Percentiles rank a stretch among this genome's conserved stretches.
Evolutionary conservation across 805 yeast species (phyloP).

Genomic region (Candida piceae): DNA sequence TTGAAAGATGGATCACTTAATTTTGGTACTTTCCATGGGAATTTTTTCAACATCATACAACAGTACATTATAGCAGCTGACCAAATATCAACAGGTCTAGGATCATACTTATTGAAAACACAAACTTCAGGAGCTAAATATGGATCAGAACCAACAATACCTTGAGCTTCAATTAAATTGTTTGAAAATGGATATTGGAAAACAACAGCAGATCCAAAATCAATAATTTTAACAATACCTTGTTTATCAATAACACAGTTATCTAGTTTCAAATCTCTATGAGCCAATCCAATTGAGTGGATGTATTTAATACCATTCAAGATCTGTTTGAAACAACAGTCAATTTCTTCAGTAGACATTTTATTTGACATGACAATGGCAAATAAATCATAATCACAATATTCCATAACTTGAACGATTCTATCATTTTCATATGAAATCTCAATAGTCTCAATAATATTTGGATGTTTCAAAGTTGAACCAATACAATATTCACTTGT

Average conservation of each 20-base stretch:
- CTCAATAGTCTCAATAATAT: constrained; percentile 86
- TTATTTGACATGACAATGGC: constrained; percentile 93
- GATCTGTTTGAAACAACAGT: constrained; percentile 87
- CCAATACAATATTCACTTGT: constrained; percentile 95
- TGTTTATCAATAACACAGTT: constrained; percentile 81
- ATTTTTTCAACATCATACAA: constrained; percentile 86
- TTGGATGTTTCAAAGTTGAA: constrained; percentile 81
- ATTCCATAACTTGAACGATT: constrained; percentile 89
- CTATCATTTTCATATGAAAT: constrained; percentile 85
- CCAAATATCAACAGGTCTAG: constrained; percentile 94
- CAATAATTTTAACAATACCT: constrained; percentile 87
- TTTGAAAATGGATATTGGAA: constrained; percentile 81
- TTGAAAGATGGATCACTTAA: constrained; percentile 77
- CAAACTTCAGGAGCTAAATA: constrained; percentile 90
- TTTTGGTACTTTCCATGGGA: constrained; percentile 94
- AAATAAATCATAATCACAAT: constrained; percentile 87
- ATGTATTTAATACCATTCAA: constrained; percentile 75
- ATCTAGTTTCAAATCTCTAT: constrained; percentile 86
- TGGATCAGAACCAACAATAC: constrained; percentile 87
- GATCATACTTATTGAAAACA: constrained; percentile 77
- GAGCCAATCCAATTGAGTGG: constrained; percentile 83
- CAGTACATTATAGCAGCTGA: constrained; percentile 86
- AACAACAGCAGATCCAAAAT: constrained; percentile 91
- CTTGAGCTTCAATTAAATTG: constrained; percentile 68
- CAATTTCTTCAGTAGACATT: constrained; percentile 73